Base-by-base conservation (phyloP, 495 filamentous ascomycete species). In the Neurospora sp. region DNA sequence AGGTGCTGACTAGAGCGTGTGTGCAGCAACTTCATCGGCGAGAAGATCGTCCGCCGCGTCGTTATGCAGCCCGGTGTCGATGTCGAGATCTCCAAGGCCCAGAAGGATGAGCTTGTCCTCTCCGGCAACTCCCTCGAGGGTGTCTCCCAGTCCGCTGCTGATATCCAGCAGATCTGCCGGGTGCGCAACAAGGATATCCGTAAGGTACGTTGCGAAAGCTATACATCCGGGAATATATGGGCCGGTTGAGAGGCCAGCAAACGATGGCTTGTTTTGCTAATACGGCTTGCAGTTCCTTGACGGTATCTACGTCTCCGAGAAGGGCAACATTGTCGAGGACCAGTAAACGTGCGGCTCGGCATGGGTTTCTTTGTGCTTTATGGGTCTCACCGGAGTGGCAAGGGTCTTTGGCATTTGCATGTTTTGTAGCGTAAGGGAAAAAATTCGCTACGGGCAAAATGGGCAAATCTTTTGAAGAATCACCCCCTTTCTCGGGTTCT, bases 181-280 rank as follows among this genome's bases (percentile, higher is more conserved):
- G 96, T 98, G 84, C 89, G 92, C 82, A 98, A 99, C 91, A 99
- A 99, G 93, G 96, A 99, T 97, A 98, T 99, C 88, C 94, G 96
- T 87, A 98, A 98, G 93, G 93, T 97, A 72, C 61, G 74, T 81
- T 37, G 27, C 31, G 27, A 37, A 42, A 16, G 37, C 70, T 22
- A 41, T 37, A 35, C 41, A 2, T 22, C 69, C 39, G 59, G 16
- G 38, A 53, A 68, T 22, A 74, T 70, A 45, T 61, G 59, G 39
- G n/a, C 68, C 38, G 39, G 12, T 68, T 9, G 40, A 8, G 6
- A 16, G 18, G 22, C 27, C 42, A 68, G 31, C 12, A 65, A 35
- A 37, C 53, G 53, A 65, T 65, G 53, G 20, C 42, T n/a, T 18
- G 9, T 40, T 61, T 65, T 76, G 72, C 82, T 86, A 81, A 86